Percentiles rank a stretch among this genome's conserved stretches.
These are phyloP conservation scores for Rhodotorula glutinis DNA, from an alignment of 1,284 basidiomycete species.

Conservation along the genomic window DNA sequence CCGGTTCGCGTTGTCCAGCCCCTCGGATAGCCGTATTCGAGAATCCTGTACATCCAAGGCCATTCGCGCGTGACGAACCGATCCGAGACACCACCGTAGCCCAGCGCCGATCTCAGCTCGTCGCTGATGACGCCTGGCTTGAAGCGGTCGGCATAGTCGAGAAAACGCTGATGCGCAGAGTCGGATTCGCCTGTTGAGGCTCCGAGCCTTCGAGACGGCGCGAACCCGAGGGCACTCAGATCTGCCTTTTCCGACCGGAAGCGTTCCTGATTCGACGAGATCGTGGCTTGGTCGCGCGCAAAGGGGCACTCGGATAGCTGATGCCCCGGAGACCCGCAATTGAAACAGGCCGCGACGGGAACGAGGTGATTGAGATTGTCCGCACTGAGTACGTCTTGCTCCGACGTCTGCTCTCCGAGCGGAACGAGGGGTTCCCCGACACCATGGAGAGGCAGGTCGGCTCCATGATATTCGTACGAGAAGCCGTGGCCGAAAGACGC, in stretches of 20 bases:
- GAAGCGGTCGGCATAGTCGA: constrained; percentile 9
- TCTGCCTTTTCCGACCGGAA: constrained; percentile 1
- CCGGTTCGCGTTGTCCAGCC: constrained; percentile 25
- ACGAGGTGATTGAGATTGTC: constrained; percentile 12
- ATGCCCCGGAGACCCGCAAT: constrained; percentile 24
- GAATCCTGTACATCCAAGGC: constrained; percentile 22
- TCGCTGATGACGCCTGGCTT: constrained; percentile 17
- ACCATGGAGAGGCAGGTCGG: background rate
- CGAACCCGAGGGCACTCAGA: constrained; percentile 2
- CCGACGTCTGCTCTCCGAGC: background rate
- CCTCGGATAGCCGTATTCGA: constrained; percentile 23
- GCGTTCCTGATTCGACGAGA: constrained; percentile 10
- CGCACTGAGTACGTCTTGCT: no score
- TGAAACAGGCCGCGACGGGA: constrained; percentile 25
- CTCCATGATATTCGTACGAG: constrained; percentile 18
- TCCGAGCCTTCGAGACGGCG: background rate
- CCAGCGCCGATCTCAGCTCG: constrained; percentile 16
- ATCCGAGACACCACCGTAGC: background rate
- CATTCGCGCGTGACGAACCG: constrained; percentile 8
- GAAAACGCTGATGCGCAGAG: background rate
- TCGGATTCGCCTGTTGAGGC: background rate
- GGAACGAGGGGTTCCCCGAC: background rate
- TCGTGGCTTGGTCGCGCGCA: constrained; percentile 3
- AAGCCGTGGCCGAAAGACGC: constrained; percentile 25
- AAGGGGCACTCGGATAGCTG: constrained; percentile 22